Evolutionary conservation across 495 filamentous ascomycete species (phyloP).

Genomic region (Cercophora samala): DNA sequence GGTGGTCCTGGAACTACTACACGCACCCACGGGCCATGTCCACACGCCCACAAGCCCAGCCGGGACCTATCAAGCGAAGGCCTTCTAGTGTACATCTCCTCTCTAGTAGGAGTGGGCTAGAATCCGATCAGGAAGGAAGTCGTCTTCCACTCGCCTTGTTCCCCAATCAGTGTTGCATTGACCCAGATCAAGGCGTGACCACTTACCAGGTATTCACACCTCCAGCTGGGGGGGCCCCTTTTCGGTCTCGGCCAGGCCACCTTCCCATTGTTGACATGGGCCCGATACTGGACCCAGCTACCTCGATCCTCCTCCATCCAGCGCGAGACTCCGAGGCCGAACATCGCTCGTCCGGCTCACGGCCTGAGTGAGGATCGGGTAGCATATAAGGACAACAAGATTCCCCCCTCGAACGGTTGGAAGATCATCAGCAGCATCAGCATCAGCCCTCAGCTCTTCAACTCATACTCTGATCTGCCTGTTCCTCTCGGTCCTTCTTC

Average conservation of each 20-base stretch:
- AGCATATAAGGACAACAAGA: background rate
- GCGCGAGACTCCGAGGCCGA: background rate
- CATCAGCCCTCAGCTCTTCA: slow-evolving; percentile 2
- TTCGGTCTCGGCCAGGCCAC: background rate
- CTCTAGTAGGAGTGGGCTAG: background rate
- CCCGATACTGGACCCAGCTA: background rate
- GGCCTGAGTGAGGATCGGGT: background rate
- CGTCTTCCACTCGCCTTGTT: background rate
- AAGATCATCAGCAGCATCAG: background rate
- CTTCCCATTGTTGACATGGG: background rate
- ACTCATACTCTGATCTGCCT: slow-evolving; percentile 10
- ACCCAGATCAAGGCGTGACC: slow-evolving; percentile 5
- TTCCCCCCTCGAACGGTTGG: background rate
- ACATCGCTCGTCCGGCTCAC: background rate
- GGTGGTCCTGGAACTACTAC: background rate
- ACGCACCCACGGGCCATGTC: background rate
- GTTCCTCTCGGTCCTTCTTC: slow-evolving; percentile 9
- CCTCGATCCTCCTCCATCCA: background rate
- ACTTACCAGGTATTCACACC: background rate
- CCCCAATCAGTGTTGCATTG: slow-evolving; percentile 13
- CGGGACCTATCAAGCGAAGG: background rate
- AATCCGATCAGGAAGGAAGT: slow-evolving; percentile 30
- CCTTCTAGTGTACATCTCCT: background rate
- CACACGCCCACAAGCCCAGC: background rate
- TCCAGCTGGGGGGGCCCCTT: background rate